Evolutionary conservation across 2,329 filamentous ascomycete species (phyloP), one percentile per base, ranked within the genome.

Genomic region (Aureobasidium sp.): DNA sequence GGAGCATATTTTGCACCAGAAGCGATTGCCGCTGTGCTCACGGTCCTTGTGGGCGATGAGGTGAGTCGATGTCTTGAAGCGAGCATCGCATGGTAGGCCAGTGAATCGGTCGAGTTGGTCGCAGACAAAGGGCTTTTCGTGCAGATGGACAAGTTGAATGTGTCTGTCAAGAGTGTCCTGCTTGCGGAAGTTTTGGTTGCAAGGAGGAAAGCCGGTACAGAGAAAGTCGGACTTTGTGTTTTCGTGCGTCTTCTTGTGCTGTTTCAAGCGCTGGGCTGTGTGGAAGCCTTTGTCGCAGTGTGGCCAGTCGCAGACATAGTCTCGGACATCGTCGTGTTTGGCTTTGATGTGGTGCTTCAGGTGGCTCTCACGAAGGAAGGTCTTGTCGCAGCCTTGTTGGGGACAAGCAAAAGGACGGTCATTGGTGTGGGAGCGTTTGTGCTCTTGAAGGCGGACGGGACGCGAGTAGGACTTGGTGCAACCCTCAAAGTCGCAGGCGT

Each of bases 381-480:
- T 83, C 77, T 96, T 97, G 69, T 85, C 84, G 71, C 93, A 97
- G 45, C 76, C 86, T 6, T 81, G 76, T 65, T 87, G 82, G 2
- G 80, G 78, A 70, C 93, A 97, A 42, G 81, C 80, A 73, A 89
- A 95, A 0, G 91, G 86, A 1, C 92, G 85, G 68, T 93, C 89
- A 67, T 93, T 91, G 59, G 85, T 93, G 73, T 97, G 93, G 1
- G 89, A 91, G 65, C 91, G 84, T 27, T 93, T 76, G 70, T 97
- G 93, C 63, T 90, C 86, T 64, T 87, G 81, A 4, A 97, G 81
- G 31, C 90, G 85, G 37, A 88, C 88, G 0, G 91, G 91, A 3
- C 93, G 87, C 73, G 96, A 96, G 79, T 94, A 97, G 7, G 87
- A 86, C 76, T 95, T 95, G 63, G 78, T 76, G 72, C 93, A 97